Evolutionary conservation across 1,284 basidiomycete species (phyloP), one percentile per base, ranked within the genome.

Genomic region (Boletus smithii): DNA sequence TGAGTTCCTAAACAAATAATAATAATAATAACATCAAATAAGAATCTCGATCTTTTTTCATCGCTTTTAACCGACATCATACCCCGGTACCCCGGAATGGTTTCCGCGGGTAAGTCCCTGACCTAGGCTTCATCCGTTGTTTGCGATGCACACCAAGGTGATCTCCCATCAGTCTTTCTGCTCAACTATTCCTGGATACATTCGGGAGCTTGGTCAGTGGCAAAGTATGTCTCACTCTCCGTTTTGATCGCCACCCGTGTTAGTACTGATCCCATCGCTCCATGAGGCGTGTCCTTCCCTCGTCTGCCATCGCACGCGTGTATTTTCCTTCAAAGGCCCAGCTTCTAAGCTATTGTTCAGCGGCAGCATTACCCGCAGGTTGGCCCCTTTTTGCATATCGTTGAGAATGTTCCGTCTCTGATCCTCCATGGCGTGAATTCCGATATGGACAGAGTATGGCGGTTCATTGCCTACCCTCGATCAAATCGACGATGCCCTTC

Each of bases 101-200:
- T 91, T 34, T 86, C 80, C 30, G 81, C 83, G 60, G 83, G 85
- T 84, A 62, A 56, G 73, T 48, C 30, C 33, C 43, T 41, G 26
- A 8, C 20, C 34, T 39, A 44, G n/a, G 4, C 39, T 31, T 26
- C 3, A 35, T 47, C 26, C 33, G 16, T 42, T 27, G n/a, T 30
- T 22, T 16, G 18, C 8, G 4, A 38, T 42, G 18, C 51, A 18
- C 42, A 30, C 23, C n/a, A 33, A 48, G 17, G 6, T 35, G 18
- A 44, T 22, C 23, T 46, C 64, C 9, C 23, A 22, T 33, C 32
- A 80, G 86, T 86, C 23, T 88, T 88, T 60, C 70, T 92, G 42
- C 70, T 91, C 30, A 91, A 93, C 67, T 89, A 86, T 61, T 84
- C 85, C 8, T 94, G 90, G 90, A 69, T 83, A 14, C 85, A 92